Base-by-base conservation (phyloP, 2,329 filamentous ascomycete species). In the Cytospora paraplurivora region DNA sequence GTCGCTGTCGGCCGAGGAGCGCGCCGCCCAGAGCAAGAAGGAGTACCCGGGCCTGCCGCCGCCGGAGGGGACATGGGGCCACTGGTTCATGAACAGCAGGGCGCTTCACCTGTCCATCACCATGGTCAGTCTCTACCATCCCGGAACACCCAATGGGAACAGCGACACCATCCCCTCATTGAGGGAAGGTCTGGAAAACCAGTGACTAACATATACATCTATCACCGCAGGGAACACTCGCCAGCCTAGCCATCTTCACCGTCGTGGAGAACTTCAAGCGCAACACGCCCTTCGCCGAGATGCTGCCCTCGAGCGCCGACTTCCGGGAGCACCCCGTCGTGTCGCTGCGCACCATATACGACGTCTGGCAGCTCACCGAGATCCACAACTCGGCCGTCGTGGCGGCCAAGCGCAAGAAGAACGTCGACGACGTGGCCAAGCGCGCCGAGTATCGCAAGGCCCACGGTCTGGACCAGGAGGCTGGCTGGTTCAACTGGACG, bases 11-110 rank as follows among this genome's bases (percentile, higher is more conserved):
- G 79, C 82, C 21, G 83, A 88, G 58, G 89, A 96, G 75, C 77
- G 81, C 57, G 79, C 84, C 67, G 83, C 82, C 66, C 92, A 92
- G 79, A 83, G 81, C 68, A 84, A 77, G 68, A 90, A 85, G 75
- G 81, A 90, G 68, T 98, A 98, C 74, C 95, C 95, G 1, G 89
- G 93, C 70, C 88, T 96, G 84, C 93, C 96, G 82, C 90, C 94
- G 54, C 88, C 93, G 0, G 82, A 89, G 72, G 92, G 92, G 7
- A 91, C 90, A 0, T 92, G 92, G 76, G 84, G 91, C 77, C 85
- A 94, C 76, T 93, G 89, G 85, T 93, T 98, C 76, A 81, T 96
- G 74, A 88, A 91, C 69, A 94, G 86, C 74, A 84, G 85, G 64
- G 78, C 79, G 62, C 85, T 98, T 62, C 94, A 99, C 76, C 76